These are phyloP conservation scores for Hymenoscyphus linearis DNA, from an alignment of 2,329 filamentous ascomycete species.

Conservation along the genomic window DNA sequence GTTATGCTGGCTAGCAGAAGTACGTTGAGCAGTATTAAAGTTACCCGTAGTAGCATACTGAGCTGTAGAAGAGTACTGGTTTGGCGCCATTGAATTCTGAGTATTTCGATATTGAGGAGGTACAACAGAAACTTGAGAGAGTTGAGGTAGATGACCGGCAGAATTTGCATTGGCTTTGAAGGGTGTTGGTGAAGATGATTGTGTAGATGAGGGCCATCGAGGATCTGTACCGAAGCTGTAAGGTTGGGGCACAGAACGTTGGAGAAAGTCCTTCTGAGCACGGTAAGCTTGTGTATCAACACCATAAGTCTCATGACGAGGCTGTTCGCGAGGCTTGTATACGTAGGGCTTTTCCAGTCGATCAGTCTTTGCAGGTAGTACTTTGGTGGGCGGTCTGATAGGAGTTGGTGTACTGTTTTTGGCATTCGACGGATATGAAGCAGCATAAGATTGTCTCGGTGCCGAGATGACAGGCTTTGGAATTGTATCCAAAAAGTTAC, in stretches of 20 bases:
- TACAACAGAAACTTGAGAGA: not conserved
- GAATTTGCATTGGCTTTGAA: not conserved
- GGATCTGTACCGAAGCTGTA: slow-evolving; percentile 31
- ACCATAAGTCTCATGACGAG: slow-evolving; percentile 22
- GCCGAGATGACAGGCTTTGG: slow-evolving; percentile 44
- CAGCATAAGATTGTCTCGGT: slow-evolving; percentile 33
- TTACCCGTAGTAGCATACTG: not conserved
- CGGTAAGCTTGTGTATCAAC: slow-evolving; percentile 31
- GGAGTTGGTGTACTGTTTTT: slow-evolving; percentile 22
- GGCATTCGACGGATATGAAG: slow-evolving; percentile 28
- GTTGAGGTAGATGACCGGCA: not conserved
- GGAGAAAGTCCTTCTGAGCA: slow-evolving; percentile 32
- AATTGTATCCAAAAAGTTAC: slow-evolving; percentile 68
- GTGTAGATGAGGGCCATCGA: slow-evolving; percentile 16
- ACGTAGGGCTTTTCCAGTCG: slow-evolving; percentile 45
- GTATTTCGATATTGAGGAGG: slow-evolving; percentile 12
- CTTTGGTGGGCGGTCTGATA: slow-evolving; percentile 31
- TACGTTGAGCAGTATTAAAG: not conserved
- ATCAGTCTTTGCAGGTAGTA: slow-evolving; percentile 25
- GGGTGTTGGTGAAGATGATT: not conserved
- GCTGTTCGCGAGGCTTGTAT: slow-evolving; percentile 42
- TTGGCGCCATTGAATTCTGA: not conserved
- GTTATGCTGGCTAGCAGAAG: not conserved
- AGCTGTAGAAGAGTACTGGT: not conserved
- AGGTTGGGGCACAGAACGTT: slow-evolving; percentile 23